Evolutionary conservation across 2,329 filamentous ascomycete species (phyloP), one percentile per base, ranked within the genome.

Genomic region (Aspergillus sp.): DNA sequence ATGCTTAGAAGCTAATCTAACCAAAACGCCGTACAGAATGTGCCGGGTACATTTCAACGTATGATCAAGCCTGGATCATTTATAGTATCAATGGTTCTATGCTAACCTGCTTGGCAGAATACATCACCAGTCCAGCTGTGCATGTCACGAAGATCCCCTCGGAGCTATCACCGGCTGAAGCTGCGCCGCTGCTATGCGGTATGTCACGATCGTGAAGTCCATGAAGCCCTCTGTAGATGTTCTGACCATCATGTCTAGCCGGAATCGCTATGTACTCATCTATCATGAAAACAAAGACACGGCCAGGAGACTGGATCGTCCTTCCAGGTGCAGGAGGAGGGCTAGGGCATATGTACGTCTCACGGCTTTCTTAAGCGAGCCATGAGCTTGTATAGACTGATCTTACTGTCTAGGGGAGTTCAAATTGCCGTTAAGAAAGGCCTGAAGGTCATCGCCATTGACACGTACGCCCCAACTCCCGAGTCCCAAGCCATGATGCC

Each of bases 191-290:
- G 45, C 60, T 78, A 51, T 78, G 76, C 60, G 74, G 74, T 77
- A 69, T 50, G 70, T 63, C n/a, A 11, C 19, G 9, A 49, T 28
- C 1, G 8, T 23, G 3, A 48, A n/a, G 4, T 17, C 9, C 17
- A n/a, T 7, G 23, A 11, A 30, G 13, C 7, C 11, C 7, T 13
- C n/a, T 51, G n/a, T 13, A 38, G 15, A 13, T 17, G 34, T 41
- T 15, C 11, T 41, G 34, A 41, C 34, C 11, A 11, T 11, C 15
- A 50, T 8, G 1, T 59, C 3, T 46, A 76, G 76, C 76, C 34
- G 76, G 76, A 6, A 74, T 78, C 50, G 73, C 76, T 0, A 76
- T 77, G 71, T 78, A 77, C 55, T 77, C 74, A 11, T 77, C 76
- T 1, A 75, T 78, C 17, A 72, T 71, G 65, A 78, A 78, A 57